Evolutionary conservation across 78 protist species (phyloP), one percentile per base, ranked within the genome.

Genomic region (Dictyostelium firmibasis): DNA sequence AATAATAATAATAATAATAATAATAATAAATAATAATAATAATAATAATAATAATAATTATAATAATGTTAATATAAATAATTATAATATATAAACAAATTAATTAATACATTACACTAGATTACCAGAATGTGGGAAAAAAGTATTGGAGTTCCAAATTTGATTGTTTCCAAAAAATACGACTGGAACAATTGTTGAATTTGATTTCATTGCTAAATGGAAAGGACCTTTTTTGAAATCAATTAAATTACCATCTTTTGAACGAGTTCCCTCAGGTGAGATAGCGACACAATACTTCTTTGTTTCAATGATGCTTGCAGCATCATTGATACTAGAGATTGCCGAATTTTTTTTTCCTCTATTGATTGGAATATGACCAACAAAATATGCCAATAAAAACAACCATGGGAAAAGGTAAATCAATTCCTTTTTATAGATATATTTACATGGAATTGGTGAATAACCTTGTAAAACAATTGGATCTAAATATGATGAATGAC

Each of bases 141-240:
- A 25, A 10, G 36, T 41, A 7, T 3, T 16, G 4, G 62, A n/a
- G 31, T 50, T 75, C 86, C 87, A 89, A 13, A 89, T 11, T 70
- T 69, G 62, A 69, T 81, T 38, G 18, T 78, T 81, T 23, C 94
- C 94, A 78, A 78, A 89, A 29, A 81, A 81, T 36, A 41, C 41
- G 23, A 81, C 87, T 20, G 94, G 94, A 11, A 62, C 35, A 33
- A 89, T 89, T 6, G 0, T 14, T 27, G 94, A 83, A 9, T 85
- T 53, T 20, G 96, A 67, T 27, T 77, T 57, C 5, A 78, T 43
- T 38, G 96, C 85, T 75, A 93, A 47, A 75, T 93, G 96, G 84
- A 93, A 93, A 13, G 92, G 87, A 44, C 96, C 96, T 64, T 93
- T 93, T 57, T 93, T 93, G 33, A 93, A 93, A 27, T 75, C 83